Percentiles rank a stretch among this genome's conserved stretches.
These are phyloP conservation scores for Metschnikowia baotianmanensis DNA, from an alignment of 805 yeast species.

Conservation along the genomic window DNA sequence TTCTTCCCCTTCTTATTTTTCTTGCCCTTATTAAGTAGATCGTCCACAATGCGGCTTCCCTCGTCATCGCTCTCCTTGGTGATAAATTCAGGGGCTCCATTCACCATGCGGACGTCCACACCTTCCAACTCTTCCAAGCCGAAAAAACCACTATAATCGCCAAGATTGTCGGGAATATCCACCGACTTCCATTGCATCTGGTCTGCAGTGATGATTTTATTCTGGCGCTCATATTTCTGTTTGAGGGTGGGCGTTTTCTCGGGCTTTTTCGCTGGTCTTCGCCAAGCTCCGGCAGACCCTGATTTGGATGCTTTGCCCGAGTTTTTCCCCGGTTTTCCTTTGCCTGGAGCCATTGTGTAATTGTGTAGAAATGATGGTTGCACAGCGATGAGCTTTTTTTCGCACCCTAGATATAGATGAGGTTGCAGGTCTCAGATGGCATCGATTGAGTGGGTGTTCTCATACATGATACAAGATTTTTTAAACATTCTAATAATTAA, in stretches of 20 bases:
- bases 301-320: neutral
- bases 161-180: conserved; percentile 77
- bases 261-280: conserved; percentile 3
- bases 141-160: conserved; percentile 85
- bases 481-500: too few species aligned
- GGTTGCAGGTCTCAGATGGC: too few species aligned
- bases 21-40: conserved; percentile 13
- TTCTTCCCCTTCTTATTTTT: conserved; percentile 13
- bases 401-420: conserved; percentile 3
- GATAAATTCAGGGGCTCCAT: conserved; percentile 63
- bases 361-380: neutral
- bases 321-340: conserved; percentile 1
- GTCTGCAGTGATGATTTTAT: conserved; percentile 47
- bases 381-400: conserved; percentile 9
- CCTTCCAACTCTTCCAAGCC: conserved; percentile 95
- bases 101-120: conserved; percentile 71
- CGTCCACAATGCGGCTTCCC: conserved; percentile 23
- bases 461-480: too few species aligned
- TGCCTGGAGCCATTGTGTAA: conserved; percentile 5
- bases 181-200: conserved; percentile 76
- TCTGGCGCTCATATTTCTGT: conserved; percentile 29
- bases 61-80: conserved; percentile 29
- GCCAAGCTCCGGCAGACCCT: too few species aligned
- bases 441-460: too few species aligned
- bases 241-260: conserved; percentile 25